Conservation (phyloP, 129 eudicot genomes). For the Ambrosia artemisiifolia region DNA sequence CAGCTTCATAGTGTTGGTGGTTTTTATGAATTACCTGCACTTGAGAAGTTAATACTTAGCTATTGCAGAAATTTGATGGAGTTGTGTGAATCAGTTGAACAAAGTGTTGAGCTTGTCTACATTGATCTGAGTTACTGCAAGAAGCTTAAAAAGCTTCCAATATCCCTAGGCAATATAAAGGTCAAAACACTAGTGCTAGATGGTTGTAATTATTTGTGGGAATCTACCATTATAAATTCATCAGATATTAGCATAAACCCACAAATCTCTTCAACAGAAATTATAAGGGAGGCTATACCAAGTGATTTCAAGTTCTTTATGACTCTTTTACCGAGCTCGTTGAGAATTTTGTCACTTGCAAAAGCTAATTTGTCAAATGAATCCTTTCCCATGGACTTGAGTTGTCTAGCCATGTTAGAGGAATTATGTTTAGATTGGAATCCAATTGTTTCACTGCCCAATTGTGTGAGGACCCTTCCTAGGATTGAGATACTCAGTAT, state of each 20-base stretch:
- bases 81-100: not conserved
- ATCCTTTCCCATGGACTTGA: conserved; percentile 18
- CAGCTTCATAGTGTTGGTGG: not conserved
- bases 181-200: not conserved
- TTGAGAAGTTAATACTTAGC: not conserved
- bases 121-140: conserved; percentile 10
- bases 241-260: not conserved
- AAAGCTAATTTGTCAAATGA: not conserved
- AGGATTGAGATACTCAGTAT: conserved; percentile 13
- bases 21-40: conserved; percentile 4
- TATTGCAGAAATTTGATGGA: not conserved
- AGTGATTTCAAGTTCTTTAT: not conserved
- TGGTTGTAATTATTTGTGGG: not conserved
- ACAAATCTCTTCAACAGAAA: not conserved
- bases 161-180: not conserved
- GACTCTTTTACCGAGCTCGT: conserved; percentile 3
- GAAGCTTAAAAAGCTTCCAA: conserved; percentile 3
- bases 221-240: not conserved
- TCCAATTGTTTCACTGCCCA: conserved; percentile 7
- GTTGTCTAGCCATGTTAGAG: not conserved
- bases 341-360: not conserved
- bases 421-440: conserved; percentile 6
- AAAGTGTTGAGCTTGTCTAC: not conserved
- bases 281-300: not conserved
- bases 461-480: conserved; percentile 22